These are phyloP conservation scores for Colletotrichum coccodes DNA, from an alignment of 2,329 filamentous ascomycete genomes.

Conservation along the genomic window DNA sequence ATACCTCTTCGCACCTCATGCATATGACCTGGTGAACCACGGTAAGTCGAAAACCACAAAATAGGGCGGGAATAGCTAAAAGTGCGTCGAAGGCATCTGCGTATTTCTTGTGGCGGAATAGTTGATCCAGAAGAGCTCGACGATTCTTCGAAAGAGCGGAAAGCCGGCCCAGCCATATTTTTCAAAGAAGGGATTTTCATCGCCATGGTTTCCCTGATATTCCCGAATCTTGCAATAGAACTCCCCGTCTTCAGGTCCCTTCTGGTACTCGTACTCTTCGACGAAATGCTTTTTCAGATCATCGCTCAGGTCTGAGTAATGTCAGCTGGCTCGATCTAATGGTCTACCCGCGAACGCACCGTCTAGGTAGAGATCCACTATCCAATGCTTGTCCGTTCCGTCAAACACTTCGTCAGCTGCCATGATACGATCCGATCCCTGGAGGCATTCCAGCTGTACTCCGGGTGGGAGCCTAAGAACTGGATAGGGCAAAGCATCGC, in stretches of 20 bases:
- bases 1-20: not conserved
- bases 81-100: not conserved
- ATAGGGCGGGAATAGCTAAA: not conserved
- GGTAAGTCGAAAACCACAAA: not conserved
- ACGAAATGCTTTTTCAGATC: not conserved
- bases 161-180: not conserved
- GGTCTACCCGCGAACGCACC: not conserved
- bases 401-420: not conserved
- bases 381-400: not conserved
- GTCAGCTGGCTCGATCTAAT: not conserved
- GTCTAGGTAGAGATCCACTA: slow-evolving; percentile 3
- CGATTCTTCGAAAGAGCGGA: slow-evolving; percentile 1
- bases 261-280: slow-evolving; percentile 1
- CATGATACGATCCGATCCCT: not conserved
- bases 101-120: slow-evolving; percentile 6
- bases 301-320: not conserved
- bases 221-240: not conserved
- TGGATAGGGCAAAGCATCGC: not conserved
- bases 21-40: not conserved
- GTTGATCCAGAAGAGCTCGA: not conserved
- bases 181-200: not conserved
- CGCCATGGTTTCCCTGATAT: not conserved
- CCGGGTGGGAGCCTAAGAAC: not conserved
- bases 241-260: not conserved
- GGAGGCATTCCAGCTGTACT: slow-evolving; percentile 4